Conservation (phyloP, 371 early-diverging fungal species). For the Saksenaea vasiformis region DNA sequence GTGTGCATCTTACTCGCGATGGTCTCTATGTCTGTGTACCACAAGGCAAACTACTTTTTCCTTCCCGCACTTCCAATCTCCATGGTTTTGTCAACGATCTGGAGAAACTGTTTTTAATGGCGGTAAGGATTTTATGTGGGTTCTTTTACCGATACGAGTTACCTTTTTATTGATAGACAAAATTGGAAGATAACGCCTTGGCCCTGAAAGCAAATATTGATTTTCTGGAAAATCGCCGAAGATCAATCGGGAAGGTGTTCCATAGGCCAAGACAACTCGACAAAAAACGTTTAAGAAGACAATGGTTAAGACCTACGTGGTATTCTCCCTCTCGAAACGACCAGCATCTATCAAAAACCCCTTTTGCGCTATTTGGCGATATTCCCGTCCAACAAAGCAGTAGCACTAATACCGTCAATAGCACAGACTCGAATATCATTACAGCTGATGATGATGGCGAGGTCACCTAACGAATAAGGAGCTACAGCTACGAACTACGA, state of each 20-base stretch:
- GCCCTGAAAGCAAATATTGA: not conserved
- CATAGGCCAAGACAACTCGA: not conserved
- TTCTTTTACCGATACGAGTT: too few relatives aligned
- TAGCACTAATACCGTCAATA: not conserved
- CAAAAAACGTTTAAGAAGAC: not conserved
- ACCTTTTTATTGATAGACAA: too few relatives aligned
- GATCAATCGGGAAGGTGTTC: not conserved
- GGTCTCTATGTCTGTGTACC: not conserved
- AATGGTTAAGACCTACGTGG: not conserved
- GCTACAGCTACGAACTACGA: too few relatives aligned
- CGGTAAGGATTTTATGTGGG: not conserved
- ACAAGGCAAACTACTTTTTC: not conserved
- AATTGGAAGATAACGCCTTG: not conserved
- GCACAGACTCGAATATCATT: not conserved
- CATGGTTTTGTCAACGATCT: not conserved
- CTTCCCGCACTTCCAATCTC: not conserved
- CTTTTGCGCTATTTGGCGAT: not conserved
- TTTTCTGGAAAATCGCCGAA: not conserved
- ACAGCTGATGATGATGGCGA: too few relatives aligned
- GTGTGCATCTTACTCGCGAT: not conserved
- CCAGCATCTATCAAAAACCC: not conserved
- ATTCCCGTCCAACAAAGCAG: not conserved
- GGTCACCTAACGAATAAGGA: too few relatives aligned
- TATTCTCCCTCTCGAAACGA: not conserved
- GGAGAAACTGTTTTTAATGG: not conserved